Evolutionary conservation across 2,329 filamentous ascomycete genomes (phyloP), one percentile per base, ranked within the genome.

Genomic region (Phialophora tarda): DNA sequence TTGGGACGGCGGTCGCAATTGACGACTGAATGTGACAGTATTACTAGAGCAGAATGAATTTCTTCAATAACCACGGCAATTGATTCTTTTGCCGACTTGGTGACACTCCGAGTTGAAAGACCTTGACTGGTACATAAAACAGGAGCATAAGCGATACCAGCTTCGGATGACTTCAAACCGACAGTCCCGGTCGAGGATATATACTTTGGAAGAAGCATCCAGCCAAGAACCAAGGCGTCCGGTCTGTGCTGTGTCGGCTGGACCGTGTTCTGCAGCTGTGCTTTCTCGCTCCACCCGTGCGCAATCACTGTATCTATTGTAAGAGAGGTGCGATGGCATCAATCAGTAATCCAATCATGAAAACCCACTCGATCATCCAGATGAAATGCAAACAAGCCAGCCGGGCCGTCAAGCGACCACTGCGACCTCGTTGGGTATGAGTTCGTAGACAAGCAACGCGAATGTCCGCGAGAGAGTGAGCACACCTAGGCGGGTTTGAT

Each of bases 1-100:
- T 12, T 44, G 38, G 38, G 38, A 44, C 6, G 6, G 28, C 8
- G 14, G 28, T 55, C 26, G n/a, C 28, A 17, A 23, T 21, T 34
- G 24, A 55, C 53, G 53, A 34, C 53, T 34, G 12, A 21, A 55
- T 55, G 53, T 55, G n/a, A n/a, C n/a, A n/a, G n/a, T 55, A 23
- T 30, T n/a, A 55, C 28, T 24, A 53, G 26, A n/a, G 53, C 26
- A 17, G n/a, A 30, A 55, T 55, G 53, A 34, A 10, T 23, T n/a
- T 11, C 30, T 32, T 32, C 30, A 32, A 32, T 11, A 11, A 32
- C 30, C 4, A 8, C 38, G 14, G 7, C 38, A 6, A 7, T 21
- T 8, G 17, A n/a, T 44, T 44, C 17, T 44, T n/a, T n/a, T n/a
- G 10, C 38, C 38, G 38, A 8, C 17, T 44, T 7, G 4, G 14